These are phyloP conservation scores for Xylariaceae sp. DNA, from an alignment of 2,329 filamentous ascomycete species.

Conservation along the genomic window DNA sequence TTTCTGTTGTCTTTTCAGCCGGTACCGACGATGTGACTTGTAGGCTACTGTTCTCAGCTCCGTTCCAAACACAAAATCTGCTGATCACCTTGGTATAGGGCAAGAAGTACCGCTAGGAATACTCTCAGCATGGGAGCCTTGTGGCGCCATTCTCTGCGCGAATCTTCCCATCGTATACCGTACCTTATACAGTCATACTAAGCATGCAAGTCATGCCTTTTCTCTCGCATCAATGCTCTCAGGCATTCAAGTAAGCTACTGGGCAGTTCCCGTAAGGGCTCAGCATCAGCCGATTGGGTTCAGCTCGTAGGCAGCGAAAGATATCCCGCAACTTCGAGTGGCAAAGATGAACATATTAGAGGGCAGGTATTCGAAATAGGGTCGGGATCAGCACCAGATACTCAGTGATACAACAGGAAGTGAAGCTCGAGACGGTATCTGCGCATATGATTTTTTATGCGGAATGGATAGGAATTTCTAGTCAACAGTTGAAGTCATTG, in stretches of 20 bases:
- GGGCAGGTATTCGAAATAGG: too few relatives aligned
- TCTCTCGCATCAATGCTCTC: slow-evolving; percentile 4
- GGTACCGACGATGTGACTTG: slow-evolving; percentile 23
- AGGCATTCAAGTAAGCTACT: slow-evolving; percentile 6
- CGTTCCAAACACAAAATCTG: slow-evolving; percentile 2
- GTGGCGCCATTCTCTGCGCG: slow-evolving; percentile 25
- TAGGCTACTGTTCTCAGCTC: slow-evolving; percentile 16
- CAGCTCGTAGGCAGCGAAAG: slow-evolving; percentile 10
- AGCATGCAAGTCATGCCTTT: slow-evolving; percentile 9
- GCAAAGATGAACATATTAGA: too few relatives aligned
- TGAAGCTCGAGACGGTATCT: too few relatives aligned
- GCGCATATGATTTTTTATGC: too few relatives aligned
- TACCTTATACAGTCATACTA: slow-evolving; percentile 32
- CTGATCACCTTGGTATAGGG: slow-evolving; percentile 15
- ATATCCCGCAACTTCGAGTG: too few relatives aligned
- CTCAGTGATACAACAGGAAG: too few relatives aligned
- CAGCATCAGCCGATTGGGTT: slow-evolving; percentile 18
- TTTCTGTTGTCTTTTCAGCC: slow-evolving; percentile 22
- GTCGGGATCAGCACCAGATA: too few relatives aligned
- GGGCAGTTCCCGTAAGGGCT: neutral
- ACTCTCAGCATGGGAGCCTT: slow-evolving; percentile 25
- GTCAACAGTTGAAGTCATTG: too few relatives aligned
- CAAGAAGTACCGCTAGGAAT: slow-evolving; percentile 24
- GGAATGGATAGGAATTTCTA: too few relatives aligned
- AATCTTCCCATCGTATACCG: slow-evolving; percentile 26